phyloP scores from a whole-genome alignment of 257 asterid species.

The Capsicum pubescens region DNA sequence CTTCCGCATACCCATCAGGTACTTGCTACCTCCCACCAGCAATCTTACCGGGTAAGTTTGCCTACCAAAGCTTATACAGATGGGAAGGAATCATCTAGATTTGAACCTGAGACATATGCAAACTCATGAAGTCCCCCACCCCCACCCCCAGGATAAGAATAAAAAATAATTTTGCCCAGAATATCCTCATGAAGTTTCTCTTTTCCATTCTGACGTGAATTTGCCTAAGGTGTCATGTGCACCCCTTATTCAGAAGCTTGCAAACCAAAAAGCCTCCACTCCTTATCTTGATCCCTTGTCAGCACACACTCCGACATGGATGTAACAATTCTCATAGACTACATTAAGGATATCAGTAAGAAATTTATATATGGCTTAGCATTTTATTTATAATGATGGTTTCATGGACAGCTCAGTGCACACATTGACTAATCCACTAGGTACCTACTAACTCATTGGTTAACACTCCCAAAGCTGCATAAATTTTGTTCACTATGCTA shows the following conservation, averaged over 20 bases:
- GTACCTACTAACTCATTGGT: not conserved
- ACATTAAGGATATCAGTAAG: not conserved
- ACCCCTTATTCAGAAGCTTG: not conserved
- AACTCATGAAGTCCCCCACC: not conserved
- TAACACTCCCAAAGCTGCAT: not conserved
- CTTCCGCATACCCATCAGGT: not conserved
- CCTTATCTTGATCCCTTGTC: not conserved
- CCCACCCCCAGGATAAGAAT: not conserved
- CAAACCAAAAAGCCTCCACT: not conserved
- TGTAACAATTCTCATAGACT: conserved; percentile 19
- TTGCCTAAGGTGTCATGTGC: not conserved
- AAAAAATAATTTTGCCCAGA: not conserved
- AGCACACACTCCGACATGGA: not conserved
- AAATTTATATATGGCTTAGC: not conserved
- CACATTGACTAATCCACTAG: not conserved
- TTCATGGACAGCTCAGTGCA: not conserved
- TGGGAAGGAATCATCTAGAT: not conserved
- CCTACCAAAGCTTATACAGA: not conserved
- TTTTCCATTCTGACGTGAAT: not conserved
- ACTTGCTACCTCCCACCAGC: not conserved
- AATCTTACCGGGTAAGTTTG: not conserved
- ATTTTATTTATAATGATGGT: not conserved
- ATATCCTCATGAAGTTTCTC: not conserved
- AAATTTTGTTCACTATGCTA: not conserved
- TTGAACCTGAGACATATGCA: not conserved